Conservation (phyloP, 2,329 filamentous ascomycete genomes). For the Trematosphaeria pertusa region DNA sequence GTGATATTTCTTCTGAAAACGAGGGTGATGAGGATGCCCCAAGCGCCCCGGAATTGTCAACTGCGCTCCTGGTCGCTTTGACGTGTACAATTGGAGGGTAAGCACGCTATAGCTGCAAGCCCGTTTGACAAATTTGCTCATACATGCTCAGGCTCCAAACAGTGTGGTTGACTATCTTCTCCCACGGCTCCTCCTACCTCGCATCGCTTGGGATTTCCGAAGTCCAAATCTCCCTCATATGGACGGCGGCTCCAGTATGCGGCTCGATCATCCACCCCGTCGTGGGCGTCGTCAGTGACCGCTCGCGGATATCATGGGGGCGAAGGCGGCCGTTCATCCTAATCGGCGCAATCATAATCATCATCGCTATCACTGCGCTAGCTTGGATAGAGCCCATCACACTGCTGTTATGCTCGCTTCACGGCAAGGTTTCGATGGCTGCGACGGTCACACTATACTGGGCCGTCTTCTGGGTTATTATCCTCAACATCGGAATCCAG, state of each 20-base stretch:
- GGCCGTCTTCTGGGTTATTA: slow-evolving; percentile 30
- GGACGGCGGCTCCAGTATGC: slow-evolving; percentile 82
- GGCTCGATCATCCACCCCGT: slow-evolving; percentile 83
- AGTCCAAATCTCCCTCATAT: slow-evolving; percentile 81
- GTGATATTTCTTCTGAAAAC: neutral
- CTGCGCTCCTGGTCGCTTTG: slow-evolving; percentile 2
- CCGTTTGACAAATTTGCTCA: slow-evolving; percentile 4
- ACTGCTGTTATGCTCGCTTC: slow-evolving; percentile 1
- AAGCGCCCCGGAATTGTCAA: neutral
- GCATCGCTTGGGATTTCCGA: slow-evolving; percentile 83
- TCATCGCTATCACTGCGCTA: slow-evolving; percentile 71
- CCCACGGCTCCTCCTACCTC: slow-evolving; percentile 62
- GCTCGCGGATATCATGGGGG: slow-evolving; percentile 75
- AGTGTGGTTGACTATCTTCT: slow-evolving; percentile 23
- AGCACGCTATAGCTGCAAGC: neutral
- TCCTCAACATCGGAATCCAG: slow-evolving; percentile 42
- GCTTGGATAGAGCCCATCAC: slow-evolving; percentile 67
- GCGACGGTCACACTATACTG: slow-evolving; percentile 2
- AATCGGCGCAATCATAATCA: slow-evolving; percentile 70
- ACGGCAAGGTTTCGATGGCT: slow-evolving; percentile 50
- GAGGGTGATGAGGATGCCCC: neutral
- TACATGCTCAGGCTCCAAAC: slow-evolving; percentile 13
- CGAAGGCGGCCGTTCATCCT: slow-evolving; percentile 85
- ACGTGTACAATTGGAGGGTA: slow-evolving; percentile 14
- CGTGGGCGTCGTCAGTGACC: slow-evolving; percentile 81